Evolutionary conservation across 306 rosid species (phyloP).

Genomic region (Nissolia schottii): DNA sequence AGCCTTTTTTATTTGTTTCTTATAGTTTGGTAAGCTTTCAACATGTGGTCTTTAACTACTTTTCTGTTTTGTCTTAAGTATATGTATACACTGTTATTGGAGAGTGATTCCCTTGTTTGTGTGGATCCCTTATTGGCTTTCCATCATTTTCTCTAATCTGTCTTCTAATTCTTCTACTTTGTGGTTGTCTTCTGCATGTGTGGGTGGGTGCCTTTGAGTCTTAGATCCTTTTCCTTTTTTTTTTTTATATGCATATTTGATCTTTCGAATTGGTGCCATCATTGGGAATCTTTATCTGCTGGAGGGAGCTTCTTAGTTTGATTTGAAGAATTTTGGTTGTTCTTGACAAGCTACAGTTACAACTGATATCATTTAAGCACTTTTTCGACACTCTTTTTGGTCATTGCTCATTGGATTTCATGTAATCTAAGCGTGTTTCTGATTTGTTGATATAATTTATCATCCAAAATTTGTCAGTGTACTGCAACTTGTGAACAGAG

Average conservation of each 20-base stretch:
- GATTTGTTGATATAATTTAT: not conserved
- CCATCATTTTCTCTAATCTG: slow-evolving; percentile 19
- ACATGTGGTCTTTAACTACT: slow-evolving; percentile 20
- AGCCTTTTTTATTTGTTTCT: slow-evolving; percentile 41
- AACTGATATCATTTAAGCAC: not conserved
- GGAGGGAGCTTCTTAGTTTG: slow-evolving; percentile 11
- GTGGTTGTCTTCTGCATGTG: not conserved
- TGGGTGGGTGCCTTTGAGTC: slow-evolving; percentile 8
- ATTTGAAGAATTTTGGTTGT: slow-evolving; percentile 12
- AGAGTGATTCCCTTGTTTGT: slow-evolving; percentile 32
- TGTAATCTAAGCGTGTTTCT: slow-evolving; percentile 21
- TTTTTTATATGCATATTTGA: slow-evolving; percentile 10
- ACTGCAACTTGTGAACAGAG: slow-evolving; percentile 40
- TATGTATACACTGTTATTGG: slow-evolving; percentile 23
- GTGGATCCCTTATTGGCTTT: slow-evolving; percentile 29
- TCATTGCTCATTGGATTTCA: slow-evolving; percentile 19
- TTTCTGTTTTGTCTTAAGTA: slow-evolving; percentile 35
- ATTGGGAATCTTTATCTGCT: slow-evolving; percentile 12
- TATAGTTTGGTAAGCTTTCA: slow-evolving; percentile 61
- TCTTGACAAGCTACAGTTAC: slow-evolving; percentile 9
- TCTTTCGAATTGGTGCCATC: slow-evolving; percentile 8
- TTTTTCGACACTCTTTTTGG: slow-evolving; percentile 9
- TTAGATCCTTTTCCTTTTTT: slow-evolving; percentile 17
- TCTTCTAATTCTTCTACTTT: slow-evolving; percentile 27
- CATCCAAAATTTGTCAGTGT: slow-evolving; percentile 24